Evolutionary conservation across 306 rosid genomes (phyloP), one percentile per base, ranked within the genome.

Genomic region (Cicer bijugum): DNA sequence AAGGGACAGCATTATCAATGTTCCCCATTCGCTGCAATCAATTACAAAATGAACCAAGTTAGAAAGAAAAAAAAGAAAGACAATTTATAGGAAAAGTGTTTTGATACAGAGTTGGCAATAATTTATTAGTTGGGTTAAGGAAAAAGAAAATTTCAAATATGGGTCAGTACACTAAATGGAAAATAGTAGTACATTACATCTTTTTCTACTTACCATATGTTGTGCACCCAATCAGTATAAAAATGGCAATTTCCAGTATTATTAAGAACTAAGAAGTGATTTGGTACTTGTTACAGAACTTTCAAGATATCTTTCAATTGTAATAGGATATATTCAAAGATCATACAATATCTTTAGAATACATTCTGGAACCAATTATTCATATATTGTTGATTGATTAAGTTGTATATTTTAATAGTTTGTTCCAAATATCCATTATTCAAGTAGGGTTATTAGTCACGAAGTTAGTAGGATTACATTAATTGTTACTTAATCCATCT

Each of bases 1-100:
- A 88, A 65, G 97, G 99, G 69, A 91, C 96, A 60, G 88, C 92
- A 11, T 82, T 69, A 67, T 91, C 95, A 70, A 94, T 91, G 74
- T 83, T 89, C 51, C 99, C 99, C 97, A 94, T 94, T 82, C 87
- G 87, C 99, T 94, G 97, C 87, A 79, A 79, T 76, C 72, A 80
- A 71, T 71, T 50, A 38, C 76, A 86, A 7, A 56, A 80, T n/a
- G 59, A 71, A 64, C 61, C 79, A 68, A 71, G 69, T 71, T 68
- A 71, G 63, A 63, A 57, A 17, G 19, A 77, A 80, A 48, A 47
- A 53, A 80, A 46, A 39, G 44, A 44, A 14, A 53, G 28, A 43
- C 67, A 57, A 75, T 77, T 28, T 28, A 28, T 28, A 71, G 51
- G 38, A 65, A 66, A 75, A 51, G 1, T 2, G 20, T 51, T 12